A percentile compares a stretch with the other conserved stretches of the same genome.
phyloP scores from a whole-genome alignment of 2,329 filamentous ascomycete genomes.

The Chaetomium olivaceum region DNA sequence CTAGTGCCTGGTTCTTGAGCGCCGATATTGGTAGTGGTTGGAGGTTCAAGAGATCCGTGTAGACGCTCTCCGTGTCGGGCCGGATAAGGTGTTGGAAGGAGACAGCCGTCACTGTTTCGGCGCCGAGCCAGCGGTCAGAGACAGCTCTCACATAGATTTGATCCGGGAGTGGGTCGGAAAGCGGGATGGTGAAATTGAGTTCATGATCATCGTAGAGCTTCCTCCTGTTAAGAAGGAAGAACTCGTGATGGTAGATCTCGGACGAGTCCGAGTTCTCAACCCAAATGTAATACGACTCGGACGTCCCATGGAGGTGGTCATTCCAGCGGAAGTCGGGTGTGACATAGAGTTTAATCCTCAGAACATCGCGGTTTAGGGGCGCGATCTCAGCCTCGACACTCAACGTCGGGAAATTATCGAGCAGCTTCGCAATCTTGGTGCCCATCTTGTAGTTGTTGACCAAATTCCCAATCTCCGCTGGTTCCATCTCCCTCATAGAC shows the following conservation, averaged over 20 bases:
- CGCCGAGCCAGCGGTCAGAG: slow-evolving; percentile 94
- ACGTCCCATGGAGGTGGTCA: slow-evolving; percentile 87
- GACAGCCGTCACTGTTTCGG: slow-evolving; percentile 91
- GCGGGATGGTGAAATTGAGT: slow-evolving; percentile 93
- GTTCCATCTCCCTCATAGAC: slow-evolving; percentile 86
- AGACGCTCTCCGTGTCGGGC: slow-evolving; percentile 95
- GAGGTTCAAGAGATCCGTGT: slow-evolving; percentile 88
- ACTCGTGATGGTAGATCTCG: slow-evolving; percentile 97
- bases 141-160: slow-evolving; percentile 96
- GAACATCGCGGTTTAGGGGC: slow-evolving; percentile 88
- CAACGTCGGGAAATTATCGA: slow-evolving; percentile 90
- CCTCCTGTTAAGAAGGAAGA: slow-evolving; percentile 85
- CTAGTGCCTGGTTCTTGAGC: slow-evolving; percentile 80
- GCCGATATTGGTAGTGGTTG: slow-evolving; percentile 87
- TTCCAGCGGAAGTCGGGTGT: slow-evolving; percentile 94
- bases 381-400: slow-evolving; percentile 92
- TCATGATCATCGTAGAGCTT: slow-evolving; percentile 97
- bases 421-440: slow-evolving; percentile 72
- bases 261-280: slow-evolving; percentile 97
- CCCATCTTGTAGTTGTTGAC: slow-evolving; percentile 92
- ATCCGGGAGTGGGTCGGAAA: slow-evolving; percentile 87
- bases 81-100: slow-evolving; percentile 98
- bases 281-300: slow-evolving; percentile 98
- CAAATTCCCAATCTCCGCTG: slow-evolving; percentile 82
- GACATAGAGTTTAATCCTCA: slow-evolving; percentile 84